Conservation (phyloP, 148 eudicot species). For the Camellia sinensis region DNA sequence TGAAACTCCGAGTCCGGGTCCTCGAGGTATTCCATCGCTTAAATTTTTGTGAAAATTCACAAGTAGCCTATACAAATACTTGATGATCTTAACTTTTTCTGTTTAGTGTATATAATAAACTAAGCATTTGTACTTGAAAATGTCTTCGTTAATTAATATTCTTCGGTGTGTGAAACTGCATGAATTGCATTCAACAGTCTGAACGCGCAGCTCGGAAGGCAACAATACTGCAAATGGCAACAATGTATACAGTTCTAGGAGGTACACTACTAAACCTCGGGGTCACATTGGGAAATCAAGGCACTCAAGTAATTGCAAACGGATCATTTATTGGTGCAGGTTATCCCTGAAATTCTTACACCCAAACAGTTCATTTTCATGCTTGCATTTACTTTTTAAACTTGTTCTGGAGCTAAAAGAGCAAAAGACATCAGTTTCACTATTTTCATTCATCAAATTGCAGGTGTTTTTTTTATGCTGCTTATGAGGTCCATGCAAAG, state of each 20-base stretch:
- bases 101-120: neutral
- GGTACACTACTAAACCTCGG: constrained; percentile 87
- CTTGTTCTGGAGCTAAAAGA: neutral
- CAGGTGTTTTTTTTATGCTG: constrained; percentile 77
- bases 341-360: constrained; percentile 17
- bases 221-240: constrained; percentile 89
- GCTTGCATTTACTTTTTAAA: neutral
- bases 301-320: constrained; percentile 56
- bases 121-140: neutral
- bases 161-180: neutral
- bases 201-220: constrained; percentile 98
- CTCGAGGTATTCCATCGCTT: constrained; percentile 65
- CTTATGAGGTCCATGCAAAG: constrained; percentile 81
- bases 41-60: neutral
- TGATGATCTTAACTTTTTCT: neutral
- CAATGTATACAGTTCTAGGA: constrained; percentile 80
- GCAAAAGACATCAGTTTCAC: neutral
- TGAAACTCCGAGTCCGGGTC: constrained; percentile 92
- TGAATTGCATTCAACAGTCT: constrained; percentile 41
- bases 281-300: constrained; percentile 68
- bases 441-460: constrained; percentile 18
- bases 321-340: constrained; percentile 92
- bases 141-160: neutral
- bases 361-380: neutral
- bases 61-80: neutral